These are phyloP conservation scores for Kluyveromyces nonfermentans DNA, from an alignment of 805 yeast species.

Conservation along the genomic window DNA sequence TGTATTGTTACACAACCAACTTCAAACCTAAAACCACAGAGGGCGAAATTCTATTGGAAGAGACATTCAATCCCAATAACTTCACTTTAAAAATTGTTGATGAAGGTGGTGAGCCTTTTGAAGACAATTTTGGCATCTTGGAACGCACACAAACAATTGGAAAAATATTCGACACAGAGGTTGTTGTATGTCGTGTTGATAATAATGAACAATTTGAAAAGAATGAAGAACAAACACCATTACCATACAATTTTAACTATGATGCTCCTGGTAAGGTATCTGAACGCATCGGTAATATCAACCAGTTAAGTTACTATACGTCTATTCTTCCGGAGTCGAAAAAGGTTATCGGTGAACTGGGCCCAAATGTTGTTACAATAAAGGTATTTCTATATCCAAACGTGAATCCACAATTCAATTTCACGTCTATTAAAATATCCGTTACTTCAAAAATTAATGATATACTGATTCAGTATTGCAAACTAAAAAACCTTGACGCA, in stretches of 20 bases:
- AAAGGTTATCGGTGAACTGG: slow-evolving; percentile 9
- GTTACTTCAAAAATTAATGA: slow-evolving; percentile 32
- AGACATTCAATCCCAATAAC: slow-evolving; percentile 21
- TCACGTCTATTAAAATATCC: slow-evolving; percentile 23
- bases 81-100: slow-evolving; percentile 61
- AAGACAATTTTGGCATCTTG: slow-evolving; percentile 79
- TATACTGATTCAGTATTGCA: slow-evolving; percentile 29
- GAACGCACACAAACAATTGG: slow-evolving; percentile 57
- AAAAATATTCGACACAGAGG: slow-evolving; percentile 72
- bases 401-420: slow-evolving; percentile 20
- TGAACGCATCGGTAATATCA: slow-evolving; percentile 8
- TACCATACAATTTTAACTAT: slow-evolving; percentile 29
- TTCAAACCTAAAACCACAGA: slow-evolving; percentile 14
- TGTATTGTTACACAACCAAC: slow-evolving; percentile 18
- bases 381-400: slow-evolving; percentile 30
- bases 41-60: slow-evolving; percentile 13
- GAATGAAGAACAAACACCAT: slow-evolving; percentile 48
- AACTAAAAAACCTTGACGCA: slow-evolving; percentile 29
- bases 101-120: slow-evolving; percentile 90
- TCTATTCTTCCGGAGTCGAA: slow-evolving; percentile 27
- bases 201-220: slow-evolving; percentile 35
- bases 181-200: slow-evolving; percentile 60
- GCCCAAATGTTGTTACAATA: slow-evolving; percentile 16
- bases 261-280: slow-evolving; percentile 7
- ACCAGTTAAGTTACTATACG: slow-evolving; percentile 31